phyloP scores from a whole-genome alignment of 805 yeast species.

The Candida corydali region DNA sequence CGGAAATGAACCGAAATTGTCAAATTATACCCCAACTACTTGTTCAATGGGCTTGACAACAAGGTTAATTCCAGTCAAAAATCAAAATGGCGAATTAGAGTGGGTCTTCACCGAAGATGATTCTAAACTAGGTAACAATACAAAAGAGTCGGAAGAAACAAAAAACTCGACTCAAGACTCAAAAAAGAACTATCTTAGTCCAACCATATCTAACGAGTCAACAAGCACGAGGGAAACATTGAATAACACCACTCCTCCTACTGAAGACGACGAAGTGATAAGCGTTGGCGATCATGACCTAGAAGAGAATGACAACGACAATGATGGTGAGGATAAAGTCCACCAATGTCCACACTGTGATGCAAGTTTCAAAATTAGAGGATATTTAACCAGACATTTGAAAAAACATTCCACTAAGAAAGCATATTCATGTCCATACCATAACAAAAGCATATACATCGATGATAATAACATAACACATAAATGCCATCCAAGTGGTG shows the following conservation, averaged over 20 bases:
- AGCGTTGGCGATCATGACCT: constrained; percentile 20
- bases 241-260: constrained; percentile 26
- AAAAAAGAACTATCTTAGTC: constrained; percentile 10
- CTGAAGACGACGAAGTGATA: constrained; percentile 13
- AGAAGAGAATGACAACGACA: constrained; percentile 12
- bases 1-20: not conserved
- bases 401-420: constrained; percentile 48
- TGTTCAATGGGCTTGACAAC: constrained; percentile 52
- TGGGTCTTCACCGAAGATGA: constrained; percentile 50
- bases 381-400: constrained; percentile 52
- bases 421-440: constrained; percentile 56
- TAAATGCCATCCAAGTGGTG: constrained; percentile 55
- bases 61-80: constrained; percentile 48
- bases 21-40: constrained; percentile 3
- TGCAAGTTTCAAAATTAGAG: constrained; percentile 46
- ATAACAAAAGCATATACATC: constrained; percentile 29
- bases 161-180: constrained; percentile 27
- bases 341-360: constrained; percentile 48
- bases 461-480: constrained; percentile 39
- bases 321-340: constrained; percentile 14
- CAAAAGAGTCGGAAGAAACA: no score
- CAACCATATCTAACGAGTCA: constrained; percentile 23
- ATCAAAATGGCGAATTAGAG: constrained; percentile 51
- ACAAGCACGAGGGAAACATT: constrained; percentile 12
- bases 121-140: constrained; percentile 13